Base-by-base conservation (phyloP, 192 early-diverging fungal species). In the Jimgerdemannia lactiflua region DNA sequence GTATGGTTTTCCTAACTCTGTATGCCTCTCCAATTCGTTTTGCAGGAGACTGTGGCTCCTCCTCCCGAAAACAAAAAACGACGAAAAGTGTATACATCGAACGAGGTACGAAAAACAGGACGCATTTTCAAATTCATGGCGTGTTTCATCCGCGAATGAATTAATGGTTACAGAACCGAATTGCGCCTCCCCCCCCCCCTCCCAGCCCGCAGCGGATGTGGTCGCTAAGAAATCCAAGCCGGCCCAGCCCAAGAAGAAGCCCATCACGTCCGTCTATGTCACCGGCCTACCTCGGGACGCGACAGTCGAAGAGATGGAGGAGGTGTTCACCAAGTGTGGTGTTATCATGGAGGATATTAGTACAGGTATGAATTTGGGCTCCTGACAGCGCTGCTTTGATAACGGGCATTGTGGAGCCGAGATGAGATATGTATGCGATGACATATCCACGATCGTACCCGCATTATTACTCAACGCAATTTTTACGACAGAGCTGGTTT, bases 211-310 rank as follows among this genome's bases (percentile, higher is more conserved):
- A n/a, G 67, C 74, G 14, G 70, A 71, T 4, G 54, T 75, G 42
- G 69, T 43, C 20, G 41, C 69, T 20, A 83, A 86, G 73, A 90
- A 91, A 70, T 83, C 82, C 67, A 93, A 91, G 54, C 75, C 75
- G 6, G 83, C 70, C 9, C 71, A 82, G 71, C 72, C 79, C 49
- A 86, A 81, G 59, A 81, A 83, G 70, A 86, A 81, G n/a, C 84
- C 85, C 19, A 95, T 90, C 74, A 95, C 92, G 0, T 92, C 93
- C 4, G 86, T 98, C 3, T 99, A 97, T 80, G 87, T 99, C 3
- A 90, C 94, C 1, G 91, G 92, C 19, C 82, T 99, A 44, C 98
- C 96, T 11, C 72, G 76, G 19, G 94, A 98, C 77, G 84, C 89
- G 3, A 94, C 94, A 8, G 82, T 91, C 14, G 91, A 94, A 0